These are phyloP conservation scores for Thinopyrum elongatum DNA, from an alignment of 176 grass and related monocot species.

Conservation along the genomic window DNA sequence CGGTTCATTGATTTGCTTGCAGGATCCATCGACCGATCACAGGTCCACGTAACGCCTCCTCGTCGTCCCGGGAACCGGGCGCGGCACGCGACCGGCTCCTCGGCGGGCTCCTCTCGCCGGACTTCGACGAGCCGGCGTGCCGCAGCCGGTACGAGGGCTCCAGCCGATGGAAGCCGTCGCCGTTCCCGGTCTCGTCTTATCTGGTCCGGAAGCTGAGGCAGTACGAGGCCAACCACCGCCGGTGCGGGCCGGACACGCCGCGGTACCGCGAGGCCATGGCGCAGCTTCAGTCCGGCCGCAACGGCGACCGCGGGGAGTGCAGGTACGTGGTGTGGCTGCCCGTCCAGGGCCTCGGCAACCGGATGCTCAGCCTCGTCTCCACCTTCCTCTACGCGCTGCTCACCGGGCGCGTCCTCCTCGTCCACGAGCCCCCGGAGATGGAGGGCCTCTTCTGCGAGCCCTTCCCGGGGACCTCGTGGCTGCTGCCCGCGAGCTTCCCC, in stretches of 20 bases:
- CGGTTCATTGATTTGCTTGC: neutral
- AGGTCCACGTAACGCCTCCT: slow-evolving; percentile 13
- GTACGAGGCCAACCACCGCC: slow-evolving; percentile 72
- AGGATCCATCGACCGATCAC: neutral
- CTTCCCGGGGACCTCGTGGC: slow-evolving; percentile 72
- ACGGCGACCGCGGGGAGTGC: slow-evolving; percentile 46
- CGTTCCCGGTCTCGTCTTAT: slow-evolving; percentile 37
- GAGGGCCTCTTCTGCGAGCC: slow-evolving; percentile 75
- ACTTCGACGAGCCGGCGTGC: slow-evolving; percentile 52
- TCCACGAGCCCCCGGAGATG: slow-evolving; percentile 38
- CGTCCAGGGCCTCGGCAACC: slow-evolving; percentile 60
- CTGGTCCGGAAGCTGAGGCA: slow-evolving; percentile 45
- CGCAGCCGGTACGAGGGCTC: slow-evolving; percentile 57
- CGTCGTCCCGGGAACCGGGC: neutral
- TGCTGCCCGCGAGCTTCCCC: slow-evolving; percentile 65
- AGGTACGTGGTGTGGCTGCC: slow-evolving; percentile 79
- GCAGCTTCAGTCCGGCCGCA: slow-evolving; percentile 52
- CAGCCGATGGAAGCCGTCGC: slow-evolving; percentile 48
- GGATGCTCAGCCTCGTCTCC: slow-evolving; percentile 64
- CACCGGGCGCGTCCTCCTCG: slow-evolving; percentile 58
- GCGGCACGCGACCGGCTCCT: slow-evolving; percentile 26
- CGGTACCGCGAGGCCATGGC: slow-evolving; percentile 38
- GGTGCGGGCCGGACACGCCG: slow-evolving; percentile 55
- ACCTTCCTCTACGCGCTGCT: slow-evolving; percentile 86
- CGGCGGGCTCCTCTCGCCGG: slow-evolving; percentile 53